Percentiles rank a stretch among this genome's conserved stretches.
These are phyloP conservation scores for Claviceps humidiphila DNA, from an alignment of 2,329 filamentous ascomycete species.

Conservation along the genomic window DNA sequence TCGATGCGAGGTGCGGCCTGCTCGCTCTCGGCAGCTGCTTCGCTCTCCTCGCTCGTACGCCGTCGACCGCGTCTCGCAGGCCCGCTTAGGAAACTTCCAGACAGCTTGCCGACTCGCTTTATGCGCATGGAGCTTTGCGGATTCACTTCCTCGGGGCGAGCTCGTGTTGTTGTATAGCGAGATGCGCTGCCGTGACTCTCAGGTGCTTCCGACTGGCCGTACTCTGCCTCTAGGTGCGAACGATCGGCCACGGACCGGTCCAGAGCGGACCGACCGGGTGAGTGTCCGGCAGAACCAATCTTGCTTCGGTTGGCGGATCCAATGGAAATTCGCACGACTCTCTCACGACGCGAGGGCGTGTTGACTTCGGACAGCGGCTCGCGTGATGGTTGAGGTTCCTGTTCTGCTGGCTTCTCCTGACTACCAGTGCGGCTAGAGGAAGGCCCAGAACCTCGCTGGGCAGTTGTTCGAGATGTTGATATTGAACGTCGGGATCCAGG, in stretches of 20 bases:
- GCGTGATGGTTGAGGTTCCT: conserved; percentile 18
- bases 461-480: conserved; percentile 30
- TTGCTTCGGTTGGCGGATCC: conserved; percentile 32
- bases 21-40: conserved; percentile 30
- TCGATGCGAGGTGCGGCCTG: conserved; percentile 27
- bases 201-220: conserved; percentile 34
- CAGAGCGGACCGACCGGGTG: conserved; percentile 21
- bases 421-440: conserved; percentile 26
- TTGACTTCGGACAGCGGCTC: conserved; percentile 32
- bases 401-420: conserved; percentile 28
- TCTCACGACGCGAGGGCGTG: conserved; percentile 37
- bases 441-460: conserved; percentile 13
- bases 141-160: conserved; percentile 49
- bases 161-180: conserved; percentile 36
- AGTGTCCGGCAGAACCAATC: conserved; percentile 22
- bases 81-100: conserved; percentile 66
- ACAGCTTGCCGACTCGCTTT: conserved; percentile 61
- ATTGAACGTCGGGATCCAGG: conserved; percentile 34
- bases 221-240: conserved; percentile 28
- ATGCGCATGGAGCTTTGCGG: conserved; percentile 63
- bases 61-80: conserved; percentile 64
- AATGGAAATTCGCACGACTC: conserved; percentile 41
- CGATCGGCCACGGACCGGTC: conserved; percentile 22
- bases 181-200: conserved; percentile 41
- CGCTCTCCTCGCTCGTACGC: conserved; percentile 51